These are phyloP conservation scores for Moesziomyces parantarcticus DNA, from an alignment of 1,284 basidiomycete species.

Conservation along the genomic window DNA sequence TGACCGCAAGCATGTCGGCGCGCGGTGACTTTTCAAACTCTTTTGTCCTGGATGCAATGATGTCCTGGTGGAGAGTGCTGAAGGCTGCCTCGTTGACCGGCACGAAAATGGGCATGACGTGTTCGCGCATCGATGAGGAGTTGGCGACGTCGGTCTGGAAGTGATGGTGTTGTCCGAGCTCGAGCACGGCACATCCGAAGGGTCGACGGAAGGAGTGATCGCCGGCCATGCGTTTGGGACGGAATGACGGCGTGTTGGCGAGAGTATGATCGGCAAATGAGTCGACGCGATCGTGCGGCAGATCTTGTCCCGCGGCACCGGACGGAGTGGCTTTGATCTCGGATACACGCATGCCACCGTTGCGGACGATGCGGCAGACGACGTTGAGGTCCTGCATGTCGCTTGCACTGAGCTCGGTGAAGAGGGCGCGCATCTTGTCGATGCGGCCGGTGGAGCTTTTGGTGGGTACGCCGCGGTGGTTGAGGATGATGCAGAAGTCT, in stretches of 20 bases:
- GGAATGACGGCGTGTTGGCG: constrained; percentile 43
- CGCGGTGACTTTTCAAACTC: constrained; percentile 86
- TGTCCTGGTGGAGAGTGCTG: constrained; percentile 93
- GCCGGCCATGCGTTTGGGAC: constrained; percentile 47
- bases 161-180: constrained; percentile 75
- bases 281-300: constrained; percentile 21
- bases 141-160: constrained; percentile 74
- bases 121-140: constrained; percentile 72
- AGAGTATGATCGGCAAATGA: constrained; percentile 36
- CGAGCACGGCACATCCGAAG: constrained; percentile 91
- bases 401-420: constrained; percentile 84
- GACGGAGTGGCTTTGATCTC: constrained; percentile 64
- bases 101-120: constrained; percentile 88
- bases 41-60: constrained; percentile 81
- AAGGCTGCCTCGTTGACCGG: constrained; percentile 85
- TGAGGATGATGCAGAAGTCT: constrained; percentile 88
- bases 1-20: constrained; percentile 88
- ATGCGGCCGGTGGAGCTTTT: constrained; percentile 71
- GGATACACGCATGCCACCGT: constrained; percentile 82
- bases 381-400: constrained; percentile 75
- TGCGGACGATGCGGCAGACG: constrained; percentile 84
- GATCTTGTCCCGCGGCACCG: constrained; percentile 43
- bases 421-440: constrained; percentile 71
- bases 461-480: constrained; percentile 87
- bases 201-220: constrained; percentile 77